Conservation (phyloP, 2,329 filamentous ascomycete genomes). For the Rhynchosporium agropyri region DNA sequence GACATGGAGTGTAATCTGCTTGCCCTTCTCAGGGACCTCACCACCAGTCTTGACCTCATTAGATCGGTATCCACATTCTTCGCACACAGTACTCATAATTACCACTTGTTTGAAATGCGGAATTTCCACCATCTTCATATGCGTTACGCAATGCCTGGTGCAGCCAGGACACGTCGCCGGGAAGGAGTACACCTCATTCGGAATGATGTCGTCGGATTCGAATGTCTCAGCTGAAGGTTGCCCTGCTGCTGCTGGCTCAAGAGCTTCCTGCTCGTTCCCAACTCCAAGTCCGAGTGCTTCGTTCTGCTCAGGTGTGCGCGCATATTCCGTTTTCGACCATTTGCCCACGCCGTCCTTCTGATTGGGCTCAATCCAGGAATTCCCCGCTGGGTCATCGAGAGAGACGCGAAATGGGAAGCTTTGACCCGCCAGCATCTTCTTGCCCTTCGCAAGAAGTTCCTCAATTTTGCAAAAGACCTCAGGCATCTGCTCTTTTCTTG, state of each 20-base stretch:
- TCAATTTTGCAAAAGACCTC: slow-evolving; percentile 79
- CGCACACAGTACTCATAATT: slow-evolving; percentile 91
- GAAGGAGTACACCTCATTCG: slow-evolving; percentile 91
- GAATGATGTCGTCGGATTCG: slow-evolving; percentile 77
- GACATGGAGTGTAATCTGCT: slow-evolving; percentile 78
- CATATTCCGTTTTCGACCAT: slow-evolving; percentile 84
- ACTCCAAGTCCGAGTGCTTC: slow-evolving; percentile 76
- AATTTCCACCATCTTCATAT: slow-evolving; percentile 99
- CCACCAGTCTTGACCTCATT: slow-evolving; percentile 99
- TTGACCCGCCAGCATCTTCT: slow-evolving; percentile 75
- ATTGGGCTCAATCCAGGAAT: slow-evolving; percentile 94
- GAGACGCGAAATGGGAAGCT: slow-evolving; percentile 86
- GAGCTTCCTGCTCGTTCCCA: slow-evolving; percentile 57
- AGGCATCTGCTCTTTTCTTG: slow-evolving; percentile 74
- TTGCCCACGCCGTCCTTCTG: slow-evolving; percentile 80
- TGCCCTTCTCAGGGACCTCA: slow-evolving; percentile 82
- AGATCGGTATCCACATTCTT: slow-evolving; percentile 88
- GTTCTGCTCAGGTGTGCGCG: slow-evolving; percentile 84
- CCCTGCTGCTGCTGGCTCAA: slow-evolving; percentile 49
- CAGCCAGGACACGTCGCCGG: slow-evolving; percentile 91
- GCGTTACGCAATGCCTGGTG: slow-evolving; percentile 80
- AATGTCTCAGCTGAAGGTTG: slow-evolving; percentile 47
- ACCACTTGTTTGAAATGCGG: slow-evolving; percentile 98
- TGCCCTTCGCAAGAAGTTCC: slow-evolving; percentile 72
- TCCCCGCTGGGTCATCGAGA: slow-evolving; percentile 89